Percentiles rank a stretch among this genome's conserved stretches.
Evolutionary conservation across 1,139 yeast genomes (phyloP).

Genomic region (Hemisphaericaspora xylanilytica): DNA sequence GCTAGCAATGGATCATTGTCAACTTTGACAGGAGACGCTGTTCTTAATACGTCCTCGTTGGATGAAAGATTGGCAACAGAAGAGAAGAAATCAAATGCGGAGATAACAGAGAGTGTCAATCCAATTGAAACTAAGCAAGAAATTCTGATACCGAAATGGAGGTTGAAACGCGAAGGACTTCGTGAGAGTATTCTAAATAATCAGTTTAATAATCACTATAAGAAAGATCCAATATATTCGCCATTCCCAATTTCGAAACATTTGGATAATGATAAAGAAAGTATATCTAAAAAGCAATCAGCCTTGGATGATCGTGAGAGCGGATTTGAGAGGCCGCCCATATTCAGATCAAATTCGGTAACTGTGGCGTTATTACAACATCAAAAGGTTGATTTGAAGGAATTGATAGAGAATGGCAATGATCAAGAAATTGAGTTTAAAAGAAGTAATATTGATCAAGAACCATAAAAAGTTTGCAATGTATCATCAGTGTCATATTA

Average conservation of each 20-base stretch:
- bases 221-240: constrained; percentile 36
- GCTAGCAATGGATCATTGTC: constrained; percentile 21
- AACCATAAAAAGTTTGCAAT: no score
- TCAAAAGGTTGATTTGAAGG: constrained; percentile 8
- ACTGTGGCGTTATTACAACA: constrained; percentile 42
- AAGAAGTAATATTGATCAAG: background rate
- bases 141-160: no score
- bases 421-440: background rate
- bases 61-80: background rate
- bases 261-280: constrained; percentile 34
- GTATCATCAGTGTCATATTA: no score
- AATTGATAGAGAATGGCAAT: background rate
- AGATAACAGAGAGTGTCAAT: constrained; percentile 6
- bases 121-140: no score
- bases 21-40: constrained; percentile 20
- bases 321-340: constrained; percentile 23
- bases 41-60: background rate
- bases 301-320: constrained; percentile 13
- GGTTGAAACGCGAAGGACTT: no score
- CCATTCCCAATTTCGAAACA: constrained; percentile 46
- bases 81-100: background rate
- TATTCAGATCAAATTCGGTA: constrained; percentile 41
- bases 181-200: constrained; percentile 15
- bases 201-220: constrained; percentile 46
- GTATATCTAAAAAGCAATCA: constrained; percentile 17